These are phyloP conservation scores for Kitagawia praeruptora DNA, from an alignment of 129 eudicot genomes.

Conservation along the genomic window DNA sequence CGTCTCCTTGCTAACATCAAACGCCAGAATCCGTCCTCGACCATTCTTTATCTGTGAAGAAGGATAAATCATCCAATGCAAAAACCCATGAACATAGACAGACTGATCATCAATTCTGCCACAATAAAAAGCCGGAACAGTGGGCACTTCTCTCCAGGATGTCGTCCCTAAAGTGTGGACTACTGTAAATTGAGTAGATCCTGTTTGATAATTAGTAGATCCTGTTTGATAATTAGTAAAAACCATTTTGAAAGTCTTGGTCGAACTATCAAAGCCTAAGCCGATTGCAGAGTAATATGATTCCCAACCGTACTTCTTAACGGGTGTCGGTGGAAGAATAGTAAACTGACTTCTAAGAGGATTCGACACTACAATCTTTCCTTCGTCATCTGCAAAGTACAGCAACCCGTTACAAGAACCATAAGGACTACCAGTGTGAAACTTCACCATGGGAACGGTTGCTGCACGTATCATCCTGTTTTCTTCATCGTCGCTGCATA, in stretches of 20 bases:
- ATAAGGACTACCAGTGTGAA: background rate
- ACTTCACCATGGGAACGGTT: background rate
- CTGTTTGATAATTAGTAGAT: background rate
- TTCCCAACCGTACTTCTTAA: no score
- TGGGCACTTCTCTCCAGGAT: slow-evolving; percentile 12
- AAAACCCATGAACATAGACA: slow-evolving; percentile 14
- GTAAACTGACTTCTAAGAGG: background rate
- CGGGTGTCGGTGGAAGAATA: background rate
- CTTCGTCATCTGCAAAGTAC: background rate
- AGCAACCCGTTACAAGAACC: slow-evolving; percentile 2
- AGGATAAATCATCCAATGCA: slow-evolving; percentile 11
- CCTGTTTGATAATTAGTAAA: background rate
- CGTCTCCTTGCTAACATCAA: slow-evolving; percentile 15
- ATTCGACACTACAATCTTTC: background rate
- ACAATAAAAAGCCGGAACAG: slow-evolving; percentile 4
- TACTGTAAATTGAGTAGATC: background rate
- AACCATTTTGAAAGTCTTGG: slow-evolving; percentile 4
- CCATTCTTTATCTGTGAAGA: background rate
- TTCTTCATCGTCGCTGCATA: background rate
- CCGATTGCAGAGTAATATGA: background rate
- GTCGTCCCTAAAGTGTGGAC: slow-evolving; percentile 5
- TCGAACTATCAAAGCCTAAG: background rate
- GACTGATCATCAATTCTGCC: background rate
- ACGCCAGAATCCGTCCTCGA: background rate
- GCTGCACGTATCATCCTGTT: background rate